These are phyloP conservation scores for Tylopilus orsonianus DNA, from an alignment of 1,284 basidiomycete species.

Conservation along the genomic window DNA sequence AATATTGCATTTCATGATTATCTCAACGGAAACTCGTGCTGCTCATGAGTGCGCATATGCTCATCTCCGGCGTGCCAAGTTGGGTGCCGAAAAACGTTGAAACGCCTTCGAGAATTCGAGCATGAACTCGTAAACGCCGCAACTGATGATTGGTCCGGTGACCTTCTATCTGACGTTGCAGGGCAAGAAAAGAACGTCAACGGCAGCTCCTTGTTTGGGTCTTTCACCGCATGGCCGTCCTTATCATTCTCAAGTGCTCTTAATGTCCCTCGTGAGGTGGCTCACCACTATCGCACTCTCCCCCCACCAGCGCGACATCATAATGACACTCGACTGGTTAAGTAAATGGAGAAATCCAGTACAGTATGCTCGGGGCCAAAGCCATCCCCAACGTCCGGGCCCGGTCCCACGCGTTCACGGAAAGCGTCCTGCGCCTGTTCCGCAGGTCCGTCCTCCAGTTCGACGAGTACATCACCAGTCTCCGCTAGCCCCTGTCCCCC, in stretches of 20 bases:
- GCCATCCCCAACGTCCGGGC: slow-evolving; percentile 17
- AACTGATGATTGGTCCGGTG: slow-evolving; percentile 25
- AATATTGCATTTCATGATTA: slow-evolving; percentile 19
- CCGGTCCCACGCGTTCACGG: slow-evolving; percentile 17
- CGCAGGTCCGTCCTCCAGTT: slow-evolving; percentile 19
- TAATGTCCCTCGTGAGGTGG: slow-evolving; percentile 27
- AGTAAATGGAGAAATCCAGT: slow-evolving; percentile 26
- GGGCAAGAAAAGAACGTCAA: slow-evolving; percentile 23
- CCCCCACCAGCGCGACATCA: slow-evolving; percentile 11
- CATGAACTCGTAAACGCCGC: slow-evolving; percentile 30
- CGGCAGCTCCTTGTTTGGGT: slow-evolving; percentile 30
- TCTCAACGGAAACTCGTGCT: slow-evolving; percentile 20
- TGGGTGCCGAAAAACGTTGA: slow-evolving; percentile 25
- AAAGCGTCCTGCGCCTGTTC: slow-evolving; percentile 20
- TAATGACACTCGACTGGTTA: slow-evolving; percentile 32
- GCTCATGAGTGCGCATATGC: slow-evolving; percentile 14
- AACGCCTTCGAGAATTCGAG: slow-evolving; percentile 32
- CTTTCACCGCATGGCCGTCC: slow-evolving; percentile 25
- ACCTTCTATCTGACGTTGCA: slow-evolving; percentile 33
- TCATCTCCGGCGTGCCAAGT: slow-evolving; percentile 31
- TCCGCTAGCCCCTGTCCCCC: slow-evolving; percentile 10
- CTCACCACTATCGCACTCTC: slow-evolving; percentile 9
- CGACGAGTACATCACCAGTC: slow-evolving; percentile 22
- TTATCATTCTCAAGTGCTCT: slow-evolving; percentile 31
- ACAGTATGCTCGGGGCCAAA: slow-evolving; percentile 20